Conservation (phyloP, 441 rosid genomes). For the Erodium moschatum region DNA sequence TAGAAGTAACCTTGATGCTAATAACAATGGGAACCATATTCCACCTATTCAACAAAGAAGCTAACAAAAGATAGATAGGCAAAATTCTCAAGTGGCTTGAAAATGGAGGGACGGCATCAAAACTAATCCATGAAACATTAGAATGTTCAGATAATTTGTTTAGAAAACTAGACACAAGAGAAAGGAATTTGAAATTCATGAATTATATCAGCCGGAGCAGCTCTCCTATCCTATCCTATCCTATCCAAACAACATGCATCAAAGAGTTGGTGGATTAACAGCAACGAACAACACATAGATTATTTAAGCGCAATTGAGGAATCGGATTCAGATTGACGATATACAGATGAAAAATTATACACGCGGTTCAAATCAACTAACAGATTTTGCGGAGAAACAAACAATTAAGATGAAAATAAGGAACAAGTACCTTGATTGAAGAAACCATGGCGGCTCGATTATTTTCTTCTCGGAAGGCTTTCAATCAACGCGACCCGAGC, state of each 20-base stretch:
- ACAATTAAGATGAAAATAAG: neutral
- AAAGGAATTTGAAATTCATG: neutral
- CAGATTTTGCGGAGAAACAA: neutral
- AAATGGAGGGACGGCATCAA: neutral
- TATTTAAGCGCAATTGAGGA: no score
- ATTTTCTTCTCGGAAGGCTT: neutral
- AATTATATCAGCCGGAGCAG: neutral
- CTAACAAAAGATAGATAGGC: neutral
- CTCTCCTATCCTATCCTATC: no score
- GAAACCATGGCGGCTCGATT: conserved; percentile 1
- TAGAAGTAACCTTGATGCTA: neutral
- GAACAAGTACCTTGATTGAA: neutral
- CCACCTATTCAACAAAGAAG: neutral
- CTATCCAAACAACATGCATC: no score
- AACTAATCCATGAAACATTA: neutral
- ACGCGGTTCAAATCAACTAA: neutral
- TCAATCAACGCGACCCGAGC: neutral
- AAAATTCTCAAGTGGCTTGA: neutral
- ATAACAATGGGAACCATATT: neutral
- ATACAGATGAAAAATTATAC: neutral
- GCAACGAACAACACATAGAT: no score
- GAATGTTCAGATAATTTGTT: no score
- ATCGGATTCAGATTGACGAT: neutral
- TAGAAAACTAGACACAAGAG: neutral
- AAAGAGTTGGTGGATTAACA: neutral